Base-by-base conservation (phyloP, 106 monocot species). In the Dioscorea dumetorum region DNA sequence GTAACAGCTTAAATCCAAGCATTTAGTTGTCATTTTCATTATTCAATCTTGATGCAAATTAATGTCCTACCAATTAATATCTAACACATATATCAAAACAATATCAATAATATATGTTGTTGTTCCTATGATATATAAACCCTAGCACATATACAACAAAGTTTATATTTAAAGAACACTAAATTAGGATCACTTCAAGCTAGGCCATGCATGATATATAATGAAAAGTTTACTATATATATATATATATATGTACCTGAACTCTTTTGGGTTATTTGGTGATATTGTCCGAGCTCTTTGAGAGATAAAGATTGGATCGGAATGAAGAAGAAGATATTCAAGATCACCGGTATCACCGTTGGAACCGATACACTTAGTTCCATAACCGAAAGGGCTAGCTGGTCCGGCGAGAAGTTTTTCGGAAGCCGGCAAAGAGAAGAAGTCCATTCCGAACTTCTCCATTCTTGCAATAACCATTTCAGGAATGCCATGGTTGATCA, bases 291-390 rank as follows among this genome's bases (percentile, higher is more conserved):
- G 65, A 12, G 81, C 74, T 64, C 70, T 81, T 34, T 86, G 83
- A 7, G 76, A 72, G n/a, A 86, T 56, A 17, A 69, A 76, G 24
- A 48, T 22, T 13, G 76, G 83, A 71, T 79, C 81, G 22, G 93
- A 31, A 41, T 83, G 88, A 62, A 93, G 77, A 67, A 93, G 83
- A 23, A 93, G 93, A 63, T 88, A 88, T 72, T 93, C 93, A 51
- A 93, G 54, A 73, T 93, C 93, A 16, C 93, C 93, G 1, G 69
- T 74, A 49, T 93, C 93, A 13, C 93, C 93, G 50, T 78, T 81
- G 67, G 73, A 65, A 1, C 93, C 93, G 8, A 93, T 93, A 57
- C 32, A 77, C 61, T 70, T 72, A 50, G 60, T 74, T 10, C 93
- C 93, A 60, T 88, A 93, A 0, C 93, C 88, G 1, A 88, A 71